Base-by-base conservation (phyloP, 2,329 filamentous ascomycete species). In the Corniculantispora saksenae region DNA sequence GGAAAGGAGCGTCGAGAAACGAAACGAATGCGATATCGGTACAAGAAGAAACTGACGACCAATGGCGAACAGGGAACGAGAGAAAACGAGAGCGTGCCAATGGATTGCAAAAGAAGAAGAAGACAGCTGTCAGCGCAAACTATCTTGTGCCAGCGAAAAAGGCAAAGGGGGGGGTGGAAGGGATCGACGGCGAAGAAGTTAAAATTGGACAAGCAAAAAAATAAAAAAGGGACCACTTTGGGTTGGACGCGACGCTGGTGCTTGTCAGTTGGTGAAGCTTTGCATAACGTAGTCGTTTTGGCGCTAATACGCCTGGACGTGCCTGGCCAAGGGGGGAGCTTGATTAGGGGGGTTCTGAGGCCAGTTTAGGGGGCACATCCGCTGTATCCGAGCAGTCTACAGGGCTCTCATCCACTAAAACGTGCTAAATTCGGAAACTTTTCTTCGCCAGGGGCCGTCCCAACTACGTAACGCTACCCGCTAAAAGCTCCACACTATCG, bases 171-270 rank as follows among this genome's bases (percentile, higher is more conserved):
- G 25, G 29, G 51, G n/a, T 35, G 43, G 32, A 53, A n/a, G n/a
- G n/a, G 59, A 61, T 61, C 59, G 59, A 61, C 59, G 47, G n/a
- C 56, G 4, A 12, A 13, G 38, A 54, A 27, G 59, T 43, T 25
- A 29, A 61, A 38, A 61, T 61, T 61, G 43, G 43, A 32, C 19
- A 19, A 10, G 47, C 25, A 10, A 38, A 23, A 60, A 61, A 38
- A 45, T 15, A 53, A 54, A 40, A 51, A 19, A 38, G 59, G 59
- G 50, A 35, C 59, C 58, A 51, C 45, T 29, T 23, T 61, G 47
- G 47, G 21, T n/a, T 40, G 15, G 32, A 53, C 8, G 32, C 58
- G 32, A 15, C 21, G 29, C 32, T 27, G 57, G 35, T 45, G 38
- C 12, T 56, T 32, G 32, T 32, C 32, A 32, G 10, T 5, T 32